Evolutionary conservation across 2,329 filamentous ascomycete genomes (phyloP).

Genomic region (Penicillium sp.): DNA sequence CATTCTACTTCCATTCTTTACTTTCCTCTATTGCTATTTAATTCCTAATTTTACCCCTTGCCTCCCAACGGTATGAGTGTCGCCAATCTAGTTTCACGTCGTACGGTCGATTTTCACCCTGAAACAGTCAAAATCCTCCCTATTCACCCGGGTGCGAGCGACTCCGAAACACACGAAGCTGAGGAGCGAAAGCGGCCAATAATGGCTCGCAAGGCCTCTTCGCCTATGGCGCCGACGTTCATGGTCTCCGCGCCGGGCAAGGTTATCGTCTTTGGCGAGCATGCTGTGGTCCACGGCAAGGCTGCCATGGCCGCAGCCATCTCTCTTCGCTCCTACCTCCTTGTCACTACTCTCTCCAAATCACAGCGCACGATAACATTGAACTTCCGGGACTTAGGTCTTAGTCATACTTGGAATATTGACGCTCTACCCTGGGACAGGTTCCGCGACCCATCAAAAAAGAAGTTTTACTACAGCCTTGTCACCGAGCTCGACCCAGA

Average conservation of each 20-base stretch:
- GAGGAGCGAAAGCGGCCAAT: slow-evolving; percentile 10
- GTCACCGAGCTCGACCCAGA: slow-evolving; percentile 81
- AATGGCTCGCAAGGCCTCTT: slow-evolving; percentile 43
- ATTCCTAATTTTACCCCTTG: background rate
- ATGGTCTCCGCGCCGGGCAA: slow-evolving; percentile 98
- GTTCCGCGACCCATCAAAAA: slow-evolving; percentile 79
- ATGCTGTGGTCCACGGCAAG: slow-evolving; percentile 97
- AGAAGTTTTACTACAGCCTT: slow-evolving; percentile 91
- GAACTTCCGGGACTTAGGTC: slow-evolving; percentile 84
- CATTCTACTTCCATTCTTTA: background rate
- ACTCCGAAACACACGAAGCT: slow-evolving; percentile 20
- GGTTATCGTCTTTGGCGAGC: slow-evolving; percentile 96
- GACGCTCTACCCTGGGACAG: slow-evolving; percentile 82
- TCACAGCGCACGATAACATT: slow-evolving; percentile 83
- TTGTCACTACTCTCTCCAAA: slow-evolving; percentile 91
- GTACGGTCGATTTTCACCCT: slow-evolving; percentile 29
- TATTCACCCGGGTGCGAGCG: slow-evolving; percentile 18
- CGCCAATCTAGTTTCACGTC: slow-evolving; percentile 24
- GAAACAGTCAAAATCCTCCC: slow-evolving; percentile 22
- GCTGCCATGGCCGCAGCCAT: slow-evolving; percentile 93
- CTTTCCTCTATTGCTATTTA: background rate
- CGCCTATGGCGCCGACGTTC: slow-evolving; percentile 76
- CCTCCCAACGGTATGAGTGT: slow-evolving; percentile 23
- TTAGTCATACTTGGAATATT: slow-evolving; percentile 92
- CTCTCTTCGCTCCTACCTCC: slow-evolving; percentile 91